phyloP scores from a whole-genome alignment of 202 grass and related monocot species.

The Zizania palustris region DNA sequence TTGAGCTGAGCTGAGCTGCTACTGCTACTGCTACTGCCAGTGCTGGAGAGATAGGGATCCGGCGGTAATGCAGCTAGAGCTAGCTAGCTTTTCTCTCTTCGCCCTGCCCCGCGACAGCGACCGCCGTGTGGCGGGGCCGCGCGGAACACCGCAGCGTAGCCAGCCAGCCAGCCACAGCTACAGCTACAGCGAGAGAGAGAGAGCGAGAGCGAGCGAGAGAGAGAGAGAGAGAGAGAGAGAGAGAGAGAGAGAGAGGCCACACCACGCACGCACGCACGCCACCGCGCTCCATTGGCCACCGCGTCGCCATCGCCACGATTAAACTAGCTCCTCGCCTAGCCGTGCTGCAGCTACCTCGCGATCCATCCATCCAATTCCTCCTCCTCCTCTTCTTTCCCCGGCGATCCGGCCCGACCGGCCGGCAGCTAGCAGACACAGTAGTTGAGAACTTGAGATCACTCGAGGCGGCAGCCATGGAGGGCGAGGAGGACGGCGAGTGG shows the following conservation, averaged over 20 bases:
- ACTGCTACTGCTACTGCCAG: too few relatives aligned
- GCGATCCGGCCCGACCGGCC: not conserved
- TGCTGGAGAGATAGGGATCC: too few relatives aligned
- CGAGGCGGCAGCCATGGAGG: conserved; percentile 16
- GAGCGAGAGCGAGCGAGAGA: not conserved
- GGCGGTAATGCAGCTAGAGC: too few relatives aligned
- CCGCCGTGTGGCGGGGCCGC: conserved; percentile 21
- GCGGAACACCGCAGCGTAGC: conserved; percentile 21
- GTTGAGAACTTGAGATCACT: not conserved
- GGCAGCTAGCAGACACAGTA: too few relatives aligned
- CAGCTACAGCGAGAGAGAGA: conserved; percentile 7
- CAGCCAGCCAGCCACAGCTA: conserved; percentile 5
- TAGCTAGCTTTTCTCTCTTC: not conserved
- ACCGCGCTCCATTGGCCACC: conserved; percentile 56
- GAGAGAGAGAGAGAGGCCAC: conserved; percentile 10
- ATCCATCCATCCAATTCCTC: not conserved
- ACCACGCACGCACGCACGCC: conserved; percentile 47
- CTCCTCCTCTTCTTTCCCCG: not conserved
- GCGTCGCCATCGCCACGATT: conserved; percentile 52
- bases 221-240: conserved; percentile 4
- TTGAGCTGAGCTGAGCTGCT: too few relatives aligned
- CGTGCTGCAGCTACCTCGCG: not conserved
- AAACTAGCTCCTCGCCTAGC: conserved; percentile 30
- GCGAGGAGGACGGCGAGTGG: conserved; percentile 60
- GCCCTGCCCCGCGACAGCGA: conserved; percentile 54